phyloP scores from a whole-genome alignment of 345 rosid genomes.

The Camelina laxa region DNA sequence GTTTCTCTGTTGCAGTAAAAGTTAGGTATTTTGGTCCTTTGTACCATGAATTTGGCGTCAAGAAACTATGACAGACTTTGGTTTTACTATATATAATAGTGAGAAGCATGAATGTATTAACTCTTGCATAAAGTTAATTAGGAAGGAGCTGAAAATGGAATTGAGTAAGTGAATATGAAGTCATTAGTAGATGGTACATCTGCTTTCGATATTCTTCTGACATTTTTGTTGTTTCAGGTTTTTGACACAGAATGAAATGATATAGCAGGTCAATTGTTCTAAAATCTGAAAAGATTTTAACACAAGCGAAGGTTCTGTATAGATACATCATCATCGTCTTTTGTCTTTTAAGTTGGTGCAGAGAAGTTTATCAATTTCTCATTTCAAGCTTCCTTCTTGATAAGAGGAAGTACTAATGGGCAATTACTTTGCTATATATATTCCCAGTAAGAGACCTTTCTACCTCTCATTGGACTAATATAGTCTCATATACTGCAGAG shows the following conservation, averaged over 20 bases:
- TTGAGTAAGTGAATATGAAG: not conserved
- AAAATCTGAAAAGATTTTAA: not conserved
- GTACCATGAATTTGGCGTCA: not conserved
- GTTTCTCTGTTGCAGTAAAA: constrained; percentile 19
- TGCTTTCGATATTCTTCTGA: constrained; percentile 22
- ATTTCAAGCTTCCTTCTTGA: constrained; percentile 54
- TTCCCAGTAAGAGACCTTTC: not conserved
- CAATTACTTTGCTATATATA: not conserved
- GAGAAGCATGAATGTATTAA: not conserved
- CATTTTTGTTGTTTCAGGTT: constrained; percentile 27
- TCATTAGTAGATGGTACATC: not conserved
- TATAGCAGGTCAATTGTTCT: not conserved
- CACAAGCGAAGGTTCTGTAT: not conserved
- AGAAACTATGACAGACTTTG: not conserved
- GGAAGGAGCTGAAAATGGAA: not conserved
- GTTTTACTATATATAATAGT: constrained; percentile 12
- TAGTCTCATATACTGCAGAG: constrained; percentile 47
- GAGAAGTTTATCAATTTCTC: constrained; percentile 75
- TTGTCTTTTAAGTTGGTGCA: constrained; percentile 46
- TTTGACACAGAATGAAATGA: not conserved
- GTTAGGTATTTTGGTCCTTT: constrained; percentile 22
- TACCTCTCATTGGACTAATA: not conserved
- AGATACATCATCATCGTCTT: not conserved
- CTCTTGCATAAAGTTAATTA: not conserved
- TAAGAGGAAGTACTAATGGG: constrained; percentile 30